Percentiles rank a stretch among this genome's conserved stretches.
Evolutionary conservation across 2,329 filamentous ascomycete species (phyloP).

Genomic region (Diaporthe caulivora): DNA sequence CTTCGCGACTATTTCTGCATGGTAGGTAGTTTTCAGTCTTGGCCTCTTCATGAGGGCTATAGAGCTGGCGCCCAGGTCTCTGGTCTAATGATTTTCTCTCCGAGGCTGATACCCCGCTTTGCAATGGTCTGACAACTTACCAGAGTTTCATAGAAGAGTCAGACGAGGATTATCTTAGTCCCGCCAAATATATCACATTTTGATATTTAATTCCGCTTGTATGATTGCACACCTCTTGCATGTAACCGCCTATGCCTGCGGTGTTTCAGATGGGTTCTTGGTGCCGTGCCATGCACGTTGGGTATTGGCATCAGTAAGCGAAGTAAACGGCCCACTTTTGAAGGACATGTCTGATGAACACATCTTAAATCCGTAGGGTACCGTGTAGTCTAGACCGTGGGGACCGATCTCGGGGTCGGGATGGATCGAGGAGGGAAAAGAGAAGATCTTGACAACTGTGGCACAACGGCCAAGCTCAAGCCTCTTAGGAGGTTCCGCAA

Average conservation of each 20-base stretch:
- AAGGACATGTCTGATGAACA: background rate
- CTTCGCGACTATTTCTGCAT: too few species aligned
- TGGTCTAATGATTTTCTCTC: too few species aligned
- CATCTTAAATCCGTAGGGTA: too few species aligned
- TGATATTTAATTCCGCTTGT: background rate
- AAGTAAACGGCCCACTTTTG: background rate
- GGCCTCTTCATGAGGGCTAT: too few species aligned
- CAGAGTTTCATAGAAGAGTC: background rate
- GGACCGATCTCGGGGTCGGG: background rate
- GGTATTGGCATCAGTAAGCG: background rate
- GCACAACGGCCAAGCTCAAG: background rate
- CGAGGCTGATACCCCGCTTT: too few species aligned
- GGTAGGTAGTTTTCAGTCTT: too few species aligned
- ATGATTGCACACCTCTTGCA: background rate
- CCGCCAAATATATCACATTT: background rate
- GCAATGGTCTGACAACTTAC: background rate
- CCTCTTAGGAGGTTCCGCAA: background rate
- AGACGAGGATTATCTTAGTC: background rate
- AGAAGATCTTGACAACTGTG: background rate
- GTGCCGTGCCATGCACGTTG: background rate
- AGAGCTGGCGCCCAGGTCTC: too few species aligned
- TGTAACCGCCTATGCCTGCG: background rate
- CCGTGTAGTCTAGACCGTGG: background rate
- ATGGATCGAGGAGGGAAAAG: background rate
- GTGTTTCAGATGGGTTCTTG: background rate